phyloP scores from a whole-genome alignment of 1,139 yeast genomes.

The Kodamaea plutei region DNA sequence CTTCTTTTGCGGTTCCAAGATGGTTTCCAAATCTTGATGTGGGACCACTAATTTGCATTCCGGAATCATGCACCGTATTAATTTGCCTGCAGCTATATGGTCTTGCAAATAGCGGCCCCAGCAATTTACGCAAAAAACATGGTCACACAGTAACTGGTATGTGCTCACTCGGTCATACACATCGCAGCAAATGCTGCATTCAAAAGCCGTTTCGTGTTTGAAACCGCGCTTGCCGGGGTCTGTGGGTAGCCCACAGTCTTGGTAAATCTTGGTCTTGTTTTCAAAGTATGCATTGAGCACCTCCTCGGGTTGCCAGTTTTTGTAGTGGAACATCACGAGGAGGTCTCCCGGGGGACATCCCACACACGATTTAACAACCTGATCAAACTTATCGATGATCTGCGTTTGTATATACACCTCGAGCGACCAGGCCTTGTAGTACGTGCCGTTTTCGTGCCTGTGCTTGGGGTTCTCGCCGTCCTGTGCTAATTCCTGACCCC shows the following conservation, averaged over 20 bases:
- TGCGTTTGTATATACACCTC: conserved; percentile 21
- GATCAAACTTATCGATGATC: conserved; percentile 15
- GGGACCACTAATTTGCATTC: conserved; percentile 32
- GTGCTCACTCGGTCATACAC: conserved; percentile 32
- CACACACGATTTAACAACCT: conserved; percentile 20
- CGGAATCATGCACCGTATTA: conserved; percentile 63
- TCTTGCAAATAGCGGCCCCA: conserved; percentile 56
- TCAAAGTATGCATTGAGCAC: conserved; percentile 67
- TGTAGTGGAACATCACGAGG: conserved; percentile 51
- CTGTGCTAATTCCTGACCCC: conserved; percentile 1
- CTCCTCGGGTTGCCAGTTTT: conserved; percentile 72
- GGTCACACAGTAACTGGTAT: conserved; percentile 64
- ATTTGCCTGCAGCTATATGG: conserved; percentile 48
- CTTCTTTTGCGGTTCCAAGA: conserved; percentile 12
- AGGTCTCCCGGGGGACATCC: conserved; percentile 40
- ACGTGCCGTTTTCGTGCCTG: conserved; percentile 7
- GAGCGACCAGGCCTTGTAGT: conserved; percentile 27
- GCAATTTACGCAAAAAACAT: conserved; percentile 65
- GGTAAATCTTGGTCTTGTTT: conserved; percentile 40
- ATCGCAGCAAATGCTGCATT: conserved; percentile 73
- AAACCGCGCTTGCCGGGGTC: conserved; percentile 5
- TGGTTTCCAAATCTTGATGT: conserved; percentile 25
- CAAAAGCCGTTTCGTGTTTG: conserved; percentile 23
- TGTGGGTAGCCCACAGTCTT: conserved; percentile 45
- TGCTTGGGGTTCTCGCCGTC: conserved; percentile 2